These are phyloP conservation scores for Erucastrum elatum DNA, from an alignment of 345 rosid species.

Conservation along the genomic window DNA sequence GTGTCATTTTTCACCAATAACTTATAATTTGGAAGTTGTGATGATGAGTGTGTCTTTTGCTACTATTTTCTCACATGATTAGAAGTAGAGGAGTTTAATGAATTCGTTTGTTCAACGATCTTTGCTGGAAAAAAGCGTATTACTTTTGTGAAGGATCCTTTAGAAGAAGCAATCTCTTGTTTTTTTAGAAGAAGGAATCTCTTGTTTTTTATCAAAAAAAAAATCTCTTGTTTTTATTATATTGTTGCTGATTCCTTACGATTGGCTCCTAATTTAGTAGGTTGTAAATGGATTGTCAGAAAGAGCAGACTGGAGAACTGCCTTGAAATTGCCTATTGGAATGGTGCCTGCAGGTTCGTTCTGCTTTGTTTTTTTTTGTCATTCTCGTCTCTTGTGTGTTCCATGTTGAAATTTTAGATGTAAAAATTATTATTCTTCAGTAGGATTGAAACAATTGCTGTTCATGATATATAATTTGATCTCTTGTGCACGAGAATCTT, in stretches of 20 bases:
- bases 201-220: no score
- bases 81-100: neutral
- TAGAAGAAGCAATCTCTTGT: neutral
- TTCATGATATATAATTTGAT: neutral
- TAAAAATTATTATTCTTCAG: neutral
- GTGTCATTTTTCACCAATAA: neutral
- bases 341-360: constrained; percentile 85
- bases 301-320: constrained; percentile 82
- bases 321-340: constrained; percentile 79
- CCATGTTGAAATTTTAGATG: neutral
- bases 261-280: constrained; percentile 57
- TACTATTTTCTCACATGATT: neutral
- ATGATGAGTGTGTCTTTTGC: constrained; percentile 11
- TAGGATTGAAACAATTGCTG: neutral
- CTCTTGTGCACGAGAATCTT: neutral
- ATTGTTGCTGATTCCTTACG: constrained; percentile 25
- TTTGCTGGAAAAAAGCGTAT: neutral
- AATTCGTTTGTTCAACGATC: neutral
- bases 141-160: no score
- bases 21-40: constrained; percentile 1
- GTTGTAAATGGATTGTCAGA: constrained; percentile 95
- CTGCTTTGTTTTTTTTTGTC: neutral
- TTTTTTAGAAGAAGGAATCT: neutral
- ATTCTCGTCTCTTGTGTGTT: neutral
- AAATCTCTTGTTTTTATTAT: neutral